Evolutionary conservation across 768 basidiomycete species (phyloP).

Genomic region (Boletus tomentosulus): DNA sequence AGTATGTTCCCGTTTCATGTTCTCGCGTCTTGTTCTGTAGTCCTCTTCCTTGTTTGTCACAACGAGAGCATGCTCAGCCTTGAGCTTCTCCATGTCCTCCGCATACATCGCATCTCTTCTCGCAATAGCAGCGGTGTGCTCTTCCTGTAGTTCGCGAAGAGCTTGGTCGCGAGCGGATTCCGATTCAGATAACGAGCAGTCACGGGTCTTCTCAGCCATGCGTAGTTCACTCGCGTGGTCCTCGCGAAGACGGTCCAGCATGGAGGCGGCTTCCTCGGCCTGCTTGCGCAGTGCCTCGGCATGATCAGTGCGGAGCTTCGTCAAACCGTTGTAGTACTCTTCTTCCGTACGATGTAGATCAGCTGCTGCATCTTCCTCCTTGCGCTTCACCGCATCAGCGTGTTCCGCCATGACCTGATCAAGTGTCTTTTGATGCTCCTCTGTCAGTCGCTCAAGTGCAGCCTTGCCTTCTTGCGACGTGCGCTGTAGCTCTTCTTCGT

Average conservation of each 20-base stretch:
- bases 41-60: slow-evolving; percentile 59
- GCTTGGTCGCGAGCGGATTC: slow-evolving; percentile 60
- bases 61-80: slow-evolving; percentile 55
- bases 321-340: slow-evolving; percentile 78
- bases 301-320: slow-evolving; percentile 72
- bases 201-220: slow-evolving; percentile 68
- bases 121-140: slow-evolving; percentile 61
- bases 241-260: slow-evolving; percentile 66
- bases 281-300: slow-evolving; percentile 59
- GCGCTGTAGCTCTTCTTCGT: slow-evolving; percentile 49
- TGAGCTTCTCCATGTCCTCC: slow-evolving; percentile 63
- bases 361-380: slow-evolving; percentile 54
- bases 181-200: slow-evolving; percentile 72
- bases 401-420: slow-evolving; percentile 51
- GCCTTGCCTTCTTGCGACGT: slow-evolving; percentile 54
- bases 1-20: slow-evolving; percentile 34
- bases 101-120: slow-evolving; percentile 62
- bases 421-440: slow-evolving; percentile 53
- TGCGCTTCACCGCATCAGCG: slow-evolving; percentile 51
- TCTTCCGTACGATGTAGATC: slow-evolving; percentile 68
- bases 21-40: slow-evolving; percentile 37
- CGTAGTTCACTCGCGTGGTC: slow-evolving; percentile 74
- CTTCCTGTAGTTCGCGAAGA: slow-evolving; percentile 65
- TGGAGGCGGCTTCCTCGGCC: slow-evolving; percentile 53
- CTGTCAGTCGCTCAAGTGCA: slow-evolving; percentile 42